Evolutionary conservation across 305 asterid genomes (phyloP), one percentile per base, ranked within the genome.

Genomic region (Withania somnifera): DNA sequence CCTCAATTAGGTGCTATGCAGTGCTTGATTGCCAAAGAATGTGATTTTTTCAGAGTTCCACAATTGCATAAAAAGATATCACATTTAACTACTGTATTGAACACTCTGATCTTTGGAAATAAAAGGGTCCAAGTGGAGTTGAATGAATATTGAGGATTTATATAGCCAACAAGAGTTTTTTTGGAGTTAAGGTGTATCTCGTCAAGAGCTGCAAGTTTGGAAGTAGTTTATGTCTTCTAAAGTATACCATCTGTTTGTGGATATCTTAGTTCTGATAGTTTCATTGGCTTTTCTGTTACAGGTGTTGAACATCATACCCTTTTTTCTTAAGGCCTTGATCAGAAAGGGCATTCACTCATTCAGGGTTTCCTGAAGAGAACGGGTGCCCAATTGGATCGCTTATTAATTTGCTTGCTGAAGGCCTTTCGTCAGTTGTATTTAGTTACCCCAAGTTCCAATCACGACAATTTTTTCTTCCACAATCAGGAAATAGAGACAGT

Each of bases 301-400:
- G 80, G 80, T 47, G 60, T 75, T 9, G 3, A 26, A 17, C 45
- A 5, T 50, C 38, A 50, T 47, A 47, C 80, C 50, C 50, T 28
- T 47, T 54, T 26, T 28, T 75, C 54, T 75, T 50, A 75, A 9
- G 15, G 80, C 61, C 28, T 75, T 75, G 80, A 75, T 50, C 61
- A 50, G 80, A 75, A 50, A 75, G 80, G 80, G 80, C 80, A 75
- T 75, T 75, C 80, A 28, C 80, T 75, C 80, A 50, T 75, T 75
- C 80, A 61, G 80, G 63, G 24, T 28, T 9, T 75, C 80, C 80
- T 75, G 80, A 75, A 75, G 61, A 75, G 80, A 75, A 61, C 61
- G 80, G 80, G 80, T 75, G 80, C 80, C 80, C 80, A 75, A 17
- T 28, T 28, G 57, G 38, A 22, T 71, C 38, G 57, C 57, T 71